Conservation (phyloP, 2,329 filamentous ascomycete genomes). For the Colletotrichum liriopes region DNA sequence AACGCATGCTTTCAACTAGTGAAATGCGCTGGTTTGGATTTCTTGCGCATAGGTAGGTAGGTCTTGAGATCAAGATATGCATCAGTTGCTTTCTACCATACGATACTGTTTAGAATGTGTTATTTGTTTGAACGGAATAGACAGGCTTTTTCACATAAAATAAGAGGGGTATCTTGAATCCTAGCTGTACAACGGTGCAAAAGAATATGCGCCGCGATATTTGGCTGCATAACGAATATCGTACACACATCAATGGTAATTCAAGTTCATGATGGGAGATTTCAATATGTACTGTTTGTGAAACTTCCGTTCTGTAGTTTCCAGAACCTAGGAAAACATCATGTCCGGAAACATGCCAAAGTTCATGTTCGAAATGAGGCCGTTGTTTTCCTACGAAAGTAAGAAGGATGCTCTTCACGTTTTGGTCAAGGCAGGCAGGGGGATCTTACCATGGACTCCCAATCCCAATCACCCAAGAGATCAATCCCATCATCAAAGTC, state of each 20-base stretch:
- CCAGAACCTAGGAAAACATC: background rate
- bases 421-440: slow-evolving; percentile 42
- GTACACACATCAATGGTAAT: background rate
- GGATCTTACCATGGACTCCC: slow-evolving; percentile 52
- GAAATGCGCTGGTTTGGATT: background rate
- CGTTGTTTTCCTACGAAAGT: slow-evolving; percentile 41
- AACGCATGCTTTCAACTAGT: no score
- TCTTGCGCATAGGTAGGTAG: no score
- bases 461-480: slow-evolving; percentile 49
- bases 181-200: background rate
- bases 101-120: background rate
- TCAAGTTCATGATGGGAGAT: no score
- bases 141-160: background rate
- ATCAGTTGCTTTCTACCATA: background rate
- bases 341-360: slow-evolving; percentile 16
- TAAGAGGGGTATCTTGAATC: background rate
- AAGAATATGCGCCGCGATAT: background rate
- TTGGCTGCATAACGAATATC: background rate
- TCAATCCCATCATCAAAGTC: slow-evolving; percentile 34
- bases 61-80: background rate
- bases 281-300: background rate
- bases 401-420: slow-evolving; percentile 42
- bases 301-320: background rate
- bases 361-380: slow-evolving; percentile 21
- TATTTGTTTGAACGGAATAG: background rate